Conservation (phyloP, 306 rosid species). For the Vigna hirtella region DNA sequence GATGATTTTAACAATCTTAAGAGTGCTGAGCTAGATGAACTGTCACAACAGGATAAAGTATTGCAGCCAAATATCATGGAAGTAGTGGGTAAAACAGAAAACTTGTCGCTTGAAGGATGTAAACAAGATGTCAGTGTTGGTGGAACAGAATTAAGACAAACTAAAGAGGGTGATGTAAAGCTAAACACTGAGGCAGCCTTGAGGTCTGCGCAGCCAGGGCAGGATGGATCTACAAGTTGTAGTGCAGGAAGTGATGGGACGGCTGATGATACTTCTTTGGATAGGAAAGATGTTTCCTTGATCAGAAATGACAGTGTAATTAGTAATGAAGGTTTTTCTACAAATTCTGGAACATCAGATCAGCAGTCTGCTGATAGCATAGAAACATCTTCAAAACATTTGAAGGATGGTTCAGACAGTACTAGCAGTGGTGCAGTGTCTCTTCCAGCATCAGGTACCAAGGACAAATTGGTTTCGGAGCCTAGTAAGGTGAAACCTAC, state of each 20-base stretch:
- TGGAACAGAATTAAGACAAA: conserved; percentile 42
- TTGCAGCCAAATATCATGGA: conserved; percentile 27
- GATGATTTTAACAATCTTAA: conserved; percentile 40
- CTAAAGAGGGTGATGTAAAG: conserved; percentile 41
- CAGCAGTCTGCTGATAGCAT: conserved; percentile 47
- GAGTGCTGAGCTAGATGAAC: conserved; percentile 41
- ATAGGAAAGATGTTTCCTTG: conserved; percentile 45
- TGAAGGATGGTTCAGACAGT: conserved; percentile 55
- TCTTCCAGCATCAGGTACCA: conserved; percentile 47
- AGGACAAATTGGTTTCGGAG: conserved; percentile 63
- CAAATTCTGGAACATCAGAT: conserved; percentile 46
- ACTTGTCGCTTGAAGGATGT: conserved; percentile 42
- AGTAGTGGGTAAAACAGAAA: conserved; percentile 42
- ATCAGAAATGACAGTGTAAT: conserved; percentile 46
- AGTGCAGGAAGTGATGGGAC: conserved; percentile 44
- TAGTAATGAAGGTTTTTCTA: conserved; percentile 43
- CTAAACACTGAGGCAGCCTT: conserved; percentile 42
- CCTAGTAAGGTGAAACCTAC: conserved; percentile 56
- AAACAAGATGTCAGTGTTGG: conserved; percentile 30
- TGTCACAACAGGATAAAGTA: conserved; percentile 41
- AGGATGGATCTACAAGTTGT: conserved; percentile 50
- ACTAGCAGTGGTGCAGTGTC: conserved; percentile 45
- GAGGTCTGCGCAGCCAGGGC: conserved; percentile 42
- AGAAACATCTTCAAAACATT: conserved; percentile 48
- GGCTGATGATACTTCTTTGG: conserved; percentile 39